A percentile compares a stretch with the other conserved stretches of the same genome.
phyloP scores from a whole-genome alignment of 108 stramenopile species.

The Epithemia pelagica region DNA sequence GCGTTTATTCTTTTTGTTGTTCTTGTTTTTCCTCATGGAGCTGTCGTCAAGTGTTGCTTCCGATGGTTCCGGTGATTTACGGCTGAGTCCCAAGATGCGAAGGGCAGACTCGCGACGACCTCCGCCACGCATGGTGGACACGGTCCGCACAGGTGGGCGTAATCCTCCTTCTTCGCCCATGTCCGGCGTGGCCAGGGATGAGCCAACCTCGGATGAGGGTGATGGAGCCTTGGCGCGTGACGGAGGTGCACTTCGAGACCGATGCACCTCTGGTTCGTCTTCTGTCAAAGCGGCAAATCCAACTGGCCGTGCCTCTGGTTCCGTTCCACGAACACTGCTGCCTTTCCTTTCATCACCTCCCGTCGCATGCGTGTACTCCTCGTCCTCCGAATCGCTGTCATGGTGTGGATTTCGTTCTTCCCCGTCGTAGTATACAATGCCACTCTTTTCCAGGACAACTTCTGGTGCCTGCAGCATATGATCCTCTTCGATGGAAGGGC shows the following conservation, averaged over 20 bases:
- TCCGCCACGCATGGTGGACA: neutral
- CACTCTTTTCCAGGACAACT: neutral
- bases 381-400: neutral
- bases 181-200: too few relatives aligned
- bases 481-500: too few relatives aligned
- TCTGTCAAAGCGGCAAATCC: too few relatives aligned
- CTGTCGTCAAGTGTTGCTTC: neutral
- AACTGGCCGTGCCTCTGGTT: too few relatives aligned
- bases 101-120: neutral
- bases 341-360: too few relatives aligned
- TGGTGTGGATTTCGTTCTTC: neutral
- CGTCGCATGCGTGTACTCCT: too few relatives aligned
- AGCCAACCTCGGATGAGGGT: too few relatives aligned
- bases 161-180: neutral
- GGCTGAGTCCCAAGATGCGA: neutral
- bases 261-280: too few relatives aligned
- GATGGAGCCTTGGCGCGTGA: too few relatives aligned
- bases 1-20: slow-evolving; percentile 11
- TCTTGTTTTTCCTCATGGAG: slow-evolving; percentile 10
- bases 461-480: neutral
- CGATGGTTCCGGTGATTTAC: neutral
- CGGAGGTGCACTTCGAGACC: too few relatives aligned
- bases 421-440: neutral
- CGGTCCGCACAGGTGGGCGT: neutral
- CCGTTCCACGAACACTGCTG: too few relatives aligned